Percentiles rank a stretch among this genome's conserved stretches.
phyloP scores from a whole-genome alignment of 163 green algal species.

The Scenedesmus sp. region DNA sequence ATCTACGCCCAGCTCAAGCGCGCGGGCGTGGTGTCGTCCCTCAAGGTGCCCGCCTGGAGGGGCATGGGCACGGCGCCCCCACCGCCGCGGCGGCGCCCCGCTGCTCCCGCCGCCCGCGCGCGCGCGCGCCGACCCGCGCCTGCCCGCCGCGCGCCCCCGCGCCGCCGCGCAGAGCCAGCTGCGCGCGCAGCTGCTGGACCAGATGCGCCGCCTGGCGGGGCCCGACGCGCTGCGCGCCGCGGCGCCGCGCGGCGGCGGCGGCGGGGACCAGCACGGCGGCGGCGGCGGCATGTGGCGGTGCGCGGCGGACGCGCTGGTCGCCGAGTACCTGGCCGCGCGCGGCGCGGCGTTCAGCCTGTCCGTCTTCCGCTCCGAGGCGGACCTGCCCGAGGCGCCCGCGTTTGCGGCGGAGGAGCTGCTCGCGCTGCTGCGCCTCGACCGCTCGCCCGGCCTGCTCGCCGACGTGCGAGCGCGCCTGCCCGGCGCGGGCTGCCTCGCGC shows the following conservation, averaged over 20 bases:
- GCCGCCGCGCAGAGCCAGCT: slow-evolving; percentile 32
- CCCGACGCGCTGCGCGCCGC: slow-evolving; percentile 25
- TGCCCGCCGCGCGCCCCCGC: no score
- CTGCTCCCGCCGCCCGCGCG: no score
- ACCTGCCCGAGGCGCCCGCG: background rate
- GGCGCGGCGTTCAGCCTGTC: slow-evolving; percentile 26
- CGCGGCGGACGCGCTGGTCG: slow-evolving; percentile 9
- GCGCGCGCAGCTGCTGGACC: slow-evolving; percentile 35
- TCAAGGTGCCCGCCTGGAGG: slow-evolving; percentile 28
- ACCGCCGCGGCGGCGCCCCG: no score
- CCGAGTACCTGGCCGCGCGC: slow-evolving; percentile 22
- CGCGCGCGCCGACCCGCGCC: no score
- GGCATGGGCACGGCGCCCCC: no score
- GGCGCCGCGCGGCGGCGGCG: background rate
- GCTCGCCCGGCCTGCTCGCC: slow-evolving; percentile 8
- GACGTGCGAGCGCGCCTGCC: slow-evolving; percentile 27
- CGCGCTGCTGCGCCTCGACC: slow-evolving; percentile 37
- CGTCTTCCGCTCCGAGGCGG: slow-evolving; percentile 31
- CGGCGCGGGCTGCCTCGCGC: slow-evolving; percentile 8
- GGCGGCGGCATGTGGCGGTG: slow-evolving; percentile 32
- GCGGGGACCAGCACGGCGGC: background rate
- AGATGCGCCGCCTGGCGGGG: slow-evolving; percentile 23
- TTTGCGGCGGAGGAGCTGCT: background rate
- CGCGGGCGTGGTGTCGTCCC: slow-evolving; percentile 24
- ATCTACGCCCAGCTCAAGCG: slow-evolving; percentile 41